A percentile compares a stretch with the other conserved stretches of the same genome.
Conservation (phyloP, 805 yeast genomes). For the Candida railenensis region DNA sequence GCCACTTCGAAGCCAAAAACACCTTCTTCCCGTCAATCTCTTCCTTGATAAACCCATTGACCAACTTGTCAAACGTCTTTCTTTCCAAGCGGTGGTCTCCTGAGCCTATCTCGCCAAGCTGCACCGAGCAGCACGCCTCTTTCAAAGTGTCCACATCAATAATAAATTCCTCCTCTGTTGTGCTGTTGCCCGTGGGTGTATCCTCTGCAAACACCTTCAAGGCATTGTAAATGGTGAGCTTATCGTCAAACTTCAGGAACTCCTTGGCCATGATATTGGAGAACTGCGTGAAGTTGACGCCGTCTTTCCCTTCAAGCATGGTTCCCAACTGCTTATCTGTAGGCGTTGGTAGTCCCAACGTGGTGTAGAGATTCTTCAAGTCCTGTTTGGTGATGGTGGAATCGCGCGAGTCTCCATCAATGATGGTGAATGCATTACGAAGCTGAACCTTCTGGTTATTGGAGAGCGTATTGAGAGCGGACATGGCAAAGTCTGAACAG, state of each 20-base stretch:
- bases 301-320: conserved; percentile 48
- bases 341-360: conserved; percentile 49
- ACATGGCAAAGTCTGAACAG: no score
- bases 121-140: conserved; percentile 46
- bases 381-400: conserved; percentile 59
- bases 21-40: conserved; percentile 56
- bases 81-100: conserved; percentile 41
- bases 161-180: conserved; percentile 31
- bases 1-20: conserved; percentile 63
- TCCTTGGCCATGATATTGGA: conserved; percentile 60
- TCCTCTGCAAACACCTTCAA: conserved; percentile 51
- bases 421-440: conserved; percentile 72
- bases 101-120: conserved; percentile 46
- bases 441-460: conserved; percentile 64
- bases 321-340: conserved; percentile 39
- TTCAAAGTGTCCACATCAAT: conserved; percentile 51
- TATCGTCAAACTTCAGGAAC: conserved; percentile 49
- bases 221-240: conserved; percentile 55
- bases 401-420: conserved; percentile 78
- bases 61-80: conserved; percentile 48
- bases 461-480: conserved; percentile 44
- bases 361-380: conserved; percentile 50
- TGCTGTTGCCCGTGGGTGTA: conserved; percentile 9
- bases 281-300: conserved; percentile 63
- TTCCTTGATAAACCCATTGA: conserved; percentile 55